Conservation (phyloP, 441 rosid species). For the Aleurites moluccanus region DNA sequence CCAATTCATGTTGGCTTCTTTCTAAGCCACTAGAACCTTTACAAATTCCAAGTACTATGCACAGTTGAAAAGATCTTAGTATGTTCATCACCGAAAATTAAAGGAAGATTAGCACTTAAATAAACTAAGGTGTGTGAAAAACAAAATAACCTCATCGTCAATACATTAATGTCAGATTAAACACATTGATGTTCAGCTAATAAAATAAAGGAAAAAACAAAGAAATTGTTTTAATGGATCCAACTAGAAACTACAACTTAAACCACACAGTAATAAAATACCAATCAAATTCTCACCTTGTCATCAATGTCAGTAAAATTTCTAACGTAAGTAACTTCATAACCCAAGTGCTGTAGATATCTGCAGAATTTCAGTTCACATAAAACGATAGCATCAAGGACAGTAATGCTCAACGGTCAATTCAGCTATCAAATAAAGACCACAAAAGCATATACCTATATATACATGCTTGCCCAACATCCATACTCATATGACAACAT, state of each 20-base stretch:
- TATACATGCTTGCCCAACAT: not conserved
- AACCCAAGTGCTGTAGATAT: slow-evolving; percentile 55
- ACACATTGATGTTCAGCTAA: not conserved
- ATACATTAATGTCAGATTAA: not conserved
- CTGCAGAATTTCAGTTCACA: slow-evolving; percentile 44
- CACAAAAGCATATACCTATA: not conserved
- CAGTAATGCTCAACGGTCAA: not conserved
- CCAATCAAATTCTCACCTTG: slow-evolving; percentile 45
- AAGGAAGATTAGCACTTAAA: too few species aligned
- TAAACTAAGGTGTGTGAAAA: not conserved
- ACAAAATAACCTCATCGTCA: not conserved
- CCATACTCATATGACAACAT: not conserved
- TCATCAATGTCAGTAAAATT: slow-evolving; percentile 80
- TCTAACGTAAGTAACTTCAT: slow-evolving; percentile 61
- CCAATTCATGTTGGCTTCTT: not conserved
- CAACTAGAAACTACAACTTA: not conserved
- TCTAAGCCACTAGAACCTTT: not conserved
- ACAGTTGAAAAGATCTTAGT: not conserved
- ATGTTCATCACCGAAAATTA: not conserved
- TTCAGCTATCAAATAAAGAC: not conserved
- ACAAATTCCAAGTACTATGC: not conserved
- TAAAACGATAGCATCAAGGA: not conserved
- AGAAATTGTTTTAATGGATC: not conserved
- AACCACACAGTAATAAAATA: not conserved
- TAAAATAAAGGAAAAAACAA: not conserved